Evolutionary conservation across 192 early-diverging fungal genomes (phyloP).

Genomic region (Backusella australiensis): DNA sequence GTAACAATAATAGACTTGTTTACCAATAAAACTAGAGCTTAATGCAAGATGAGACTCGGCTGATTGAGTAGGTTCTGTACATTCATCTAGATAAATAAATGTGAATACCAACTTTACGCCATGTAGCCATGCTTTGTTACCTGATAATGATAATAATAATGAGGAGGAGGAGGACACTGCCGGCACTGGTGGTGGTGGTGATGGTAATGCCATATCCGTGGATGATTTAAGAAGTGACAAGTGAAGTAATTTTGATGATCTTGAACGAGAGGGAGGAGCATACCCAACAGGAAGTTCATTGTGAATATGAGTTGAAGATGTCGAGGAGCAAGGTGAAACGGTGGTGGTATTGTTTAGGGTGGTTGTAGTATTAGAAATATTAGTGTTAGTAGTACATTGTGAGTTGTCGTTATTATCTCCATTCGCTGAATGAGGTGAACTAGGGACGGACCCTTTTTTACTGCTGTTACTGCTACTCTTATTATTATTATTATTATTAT

Average conservation of each 20-base stretch:
- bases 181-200: background rate
- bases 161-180: background rate
- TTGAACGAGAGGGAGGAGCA: constrained; percentile 33
- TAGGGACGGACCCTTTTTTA: constrained; percentile 4
- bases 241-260: constrained; percentile 26
- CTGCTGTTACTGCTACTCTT: constrained; percentile 23
- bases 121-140: background rate
- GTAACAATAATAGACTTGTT: background rate
- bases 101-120: background rate
- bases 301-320: background rate
- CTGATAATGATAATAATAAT: background rate
- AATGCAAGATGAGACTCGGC: constrained; percentile 11
- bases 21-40: constrained; percentile 23
- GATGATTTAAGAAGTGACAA: constrained; percentile 8
- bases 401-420: background rate
- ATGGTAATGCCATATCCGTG: background rate
- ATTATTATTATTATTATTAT: background rate
- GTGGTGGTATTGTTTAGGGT: background rate
- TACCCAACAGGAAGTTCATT: constrained; percentile 28
- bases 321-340: background rate
- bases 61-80: background rate
- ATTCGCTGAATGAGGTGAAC: constrained; percentile 4
- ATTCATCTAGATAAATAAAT: background rate
- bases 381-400: background rate
- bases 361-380: constrained; percentile 2